Percentiles rank a stretch among this genome's conserved stretches.
phyloP scores from a whole-genome alignment of 1,284 basidiomycete species.

The Ceratobasidium sp. region DNA sequence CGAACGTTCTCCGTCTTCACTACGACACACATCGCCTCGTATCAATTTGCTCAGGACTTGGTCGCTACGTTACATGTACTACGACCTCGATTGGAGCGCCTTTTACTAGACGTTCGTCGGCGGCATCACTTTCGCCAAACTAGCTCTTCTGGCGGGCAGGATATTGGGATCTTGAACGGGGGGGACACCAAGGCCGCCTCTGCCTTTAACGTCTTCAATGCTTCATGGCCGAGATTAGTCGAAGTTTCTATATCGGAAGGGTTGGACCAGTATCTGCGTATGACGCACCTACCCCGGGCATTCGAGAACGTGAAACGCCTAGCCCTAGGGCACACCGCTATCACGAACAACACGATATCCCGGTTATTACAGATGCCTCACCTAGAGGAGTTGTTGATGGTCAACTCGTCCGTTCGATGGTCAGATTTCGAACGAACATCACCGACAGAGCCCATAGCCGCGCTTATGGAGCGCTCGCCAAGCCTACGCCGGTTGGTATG shows the following conservation, averaged over 20 bases:
- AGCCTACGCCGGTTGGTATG: conserved; percentile 29
- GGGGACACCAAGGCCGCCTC: background rate
- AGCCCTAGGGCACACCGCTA: conserved; percentile 27
- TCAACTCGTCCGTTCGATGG: conserved; percentile 39
- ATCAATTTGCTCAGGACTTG: conserved; percentile 32
- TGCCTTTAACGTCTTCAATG: conserved; percentile 1
- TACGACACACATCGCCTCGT: conserved; percentile 35
- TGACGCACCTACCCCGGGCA: conserved; percentile 30
- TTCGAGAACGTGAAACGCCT: conserved; percentile 26
- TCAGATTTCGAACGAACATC: conserved; percentile 29
- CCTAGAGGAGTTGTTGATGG: conserved; percentile 28
- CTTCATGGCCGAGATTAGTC: conserved; percentile 29
- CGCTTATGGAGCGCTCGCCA: conserved; percentile 13
- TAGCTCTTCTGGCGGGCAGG: conserved; percentile 20
- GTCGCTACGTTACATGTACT: conserved; percentile 12
- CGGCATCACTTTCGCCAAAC: conserved; percentile 31
- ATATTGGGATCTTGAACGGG: conserved; percentile 27
- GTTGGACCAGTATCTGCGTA: conserved; percentile 33
- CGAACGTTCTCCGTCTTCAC: conserved; percentile 37
- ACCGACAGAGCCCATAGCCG: conserved; percentile 16
- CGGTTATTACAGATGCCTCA: conserved; percentile 9
- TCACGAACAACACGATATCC: conserved; percentile 22
- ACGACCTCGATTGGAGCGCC: background rate
- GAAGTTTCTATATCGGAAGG: conserved; percentile 40
- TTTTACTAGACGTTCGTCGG: conserved; percentile 34